Percentiles rank a stretch among this genome's conserved stretches.
phyloP scores from a whole-genome alignment of 2,329 filamentous ascomycete species.

The Colletotrichum coccodes region DNA sequence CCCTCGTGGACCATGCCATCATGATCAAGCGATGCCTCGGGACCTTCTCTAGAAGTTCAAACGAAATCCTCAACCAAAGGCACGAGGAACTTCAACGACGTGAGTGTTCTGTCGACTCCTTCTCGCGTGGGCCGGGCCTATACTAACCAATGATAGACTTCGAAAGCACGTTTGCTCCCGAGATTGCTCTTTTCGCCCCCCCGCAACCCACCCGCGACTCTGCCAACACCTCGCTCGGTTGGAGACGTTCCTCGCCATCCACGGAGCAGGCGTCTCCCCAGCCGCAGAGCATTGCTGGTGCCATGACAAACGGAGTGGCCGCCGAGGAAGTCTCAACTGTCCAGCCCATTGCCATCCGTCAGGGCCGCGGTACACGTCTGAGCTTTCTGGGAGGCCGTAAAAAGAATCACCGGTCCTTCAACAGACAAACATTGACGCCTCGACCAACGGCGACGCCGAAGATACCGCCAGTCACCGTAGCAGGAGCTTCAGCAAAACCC shows the following conservation, averaged over 20 bases:
- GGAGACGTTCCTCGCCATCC: constrained; percentile 61
- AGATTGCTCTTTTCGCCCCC: constrained; percentile 71
- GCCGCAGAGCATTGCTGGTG: constrained; percentile 45
- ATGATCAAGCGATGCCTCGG: constrained; percentile 85
- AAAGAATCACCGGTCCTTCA: constrained; percentile 48
- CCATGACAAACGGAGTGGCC: constrained; percentile 46
- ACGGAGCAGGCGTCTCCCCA: constrained; percentile 43
- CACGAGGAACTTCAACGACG: constrained; percentile 71
- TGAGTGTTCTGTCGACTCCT: constrained; percentile 54
- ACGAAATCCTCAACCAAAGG: constrained; percentile 64
- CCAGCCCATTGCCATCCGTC: constrained; percentile 61
- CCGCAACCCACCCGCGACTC: constrained; percentile 54
- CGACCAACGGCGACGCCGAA: constrained; percentile 40
- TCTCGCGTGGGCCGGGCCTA: neutral
- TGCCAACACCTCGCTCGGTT: constrained; percentile 55
- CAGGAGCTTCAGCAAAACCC: constrained; percentile 41
- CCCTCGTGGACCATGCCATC: constrained; percentile 88
- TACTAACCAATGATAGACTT: constrained; percentile 59
- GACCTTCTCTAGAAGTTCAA: constrained; percentile 72
- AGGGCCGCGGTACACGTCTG: constrained; percentile 61
- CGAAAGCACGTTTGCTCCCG: constrained; percentile 70
- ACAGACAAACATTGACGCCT: constrained; percentile 41
- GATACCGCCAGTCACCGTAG: constrained; percentile 41
- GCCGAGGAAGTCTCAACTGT: constrained; percentile 62
- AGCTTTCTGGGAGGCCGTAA: constrained; percentile 67